Percentiles rank a stretch among this genome's conserved stretches.
Evolutionary conservation across 169 alveolate genomes (phyloP).

Genomic region (Plasmodium knowlesi): DNA sequence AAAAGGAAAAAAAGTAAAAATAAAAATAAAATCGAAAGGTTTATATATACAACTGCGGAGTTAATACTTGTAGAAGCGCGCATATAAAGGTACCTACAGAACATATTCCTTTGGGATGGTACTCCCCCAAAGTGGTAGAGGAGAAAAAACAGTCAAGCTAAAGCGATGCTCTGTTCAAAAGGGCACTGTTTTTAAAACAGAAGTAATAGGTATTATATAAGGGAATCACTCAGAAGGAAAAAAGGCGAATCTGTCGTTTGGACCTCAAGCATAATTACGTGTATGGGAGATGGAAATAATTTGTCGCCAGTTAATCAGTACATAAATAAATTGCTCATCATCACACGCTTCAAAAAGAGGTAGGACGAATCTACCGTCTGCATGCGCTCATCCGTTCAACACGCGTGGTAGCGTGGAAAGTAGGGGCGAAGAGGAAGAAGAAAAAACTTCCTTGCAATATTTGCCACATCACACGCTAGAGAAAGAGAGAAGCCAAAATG

Average conservation of each 20-base stretch:
- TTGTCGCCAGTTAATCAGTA: background rate
- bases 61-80: background rate
- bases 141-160: background rate
- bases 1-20: background rate
- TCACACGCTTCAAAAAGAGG: background rate
- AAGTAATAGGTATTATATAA: background rate
- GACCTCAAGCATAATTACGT: background rate
- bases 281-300: background rate
- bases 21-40: background rate
- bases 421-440: background rate
- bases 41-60: background rate
- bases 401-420: background rate
- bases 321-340: background rate
- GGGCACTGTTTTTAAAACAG: background rate
- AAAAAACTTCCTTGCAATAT: background rate
- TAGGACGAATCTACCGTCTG: background rate
- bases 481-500: slow-evolving; percentile 11
- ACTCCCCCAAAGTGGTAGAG: background rate
- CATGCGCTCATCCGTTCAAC: background rate
- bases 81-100: background rate
- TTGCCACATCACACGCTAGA: background rate
- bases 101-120: background rate
- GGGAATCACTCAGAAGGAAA: background rate
- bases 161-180: background rate
- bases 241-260: background rate